Evolutionary conservation across 2,329 filamentous ascomycete genomes (phyloP).

Genomic region (Alternaria solani): DNA sequence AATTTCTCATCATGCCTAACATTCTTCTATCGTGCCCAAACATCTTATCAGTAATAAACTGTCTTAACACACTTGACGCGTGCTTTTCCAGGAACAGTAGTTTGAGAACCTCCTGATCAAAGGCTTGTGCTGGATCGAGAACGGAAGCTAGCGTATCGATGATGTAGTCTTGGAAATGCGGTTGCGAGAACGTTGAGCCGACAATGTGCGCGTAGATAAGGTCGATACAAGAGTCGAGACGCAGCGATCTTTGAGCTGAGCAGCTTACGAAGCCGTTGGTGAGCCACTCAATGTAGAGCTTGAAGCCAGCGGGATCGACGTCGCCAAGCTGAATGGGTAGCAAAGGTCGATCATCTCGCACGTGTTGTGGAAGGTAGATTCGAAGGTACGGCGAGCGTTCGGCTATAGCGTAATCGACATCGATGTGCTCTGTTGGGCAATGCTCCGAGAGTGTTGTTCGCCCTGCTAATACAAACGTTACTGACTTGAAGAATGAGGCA

Average conservation of each 20-base stretch:
- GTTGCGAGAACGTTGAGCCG: constrained; percentile 18
- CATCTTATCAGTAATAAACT: constrained; percentile 19
- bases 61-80: neutral
- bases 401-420: constrained; percentile 1
- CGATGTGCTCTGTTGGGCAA: constrained; percentile 11
- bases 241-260: neutral
- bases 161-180: constrained; percentile 23
- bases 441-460: constrained; percentile 17
- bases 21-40: constrained; percentile 19
- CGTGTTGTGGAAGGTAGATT: neutral
- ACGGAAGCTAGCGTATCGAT: constrained; percentile 12
- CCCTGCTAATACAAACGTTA: constrained; percentile 21
- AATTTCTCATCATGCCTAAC: constrained; percentile 17
- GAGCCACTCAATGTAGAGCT: constrained; percentile 24
- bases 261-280: neutral
- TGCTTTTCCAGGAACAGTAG: constrained; percentile 16
- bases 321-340: constrained; percentile 8
- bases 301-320: constrained; percentile 23
- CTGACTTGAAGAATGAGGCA: neutral
- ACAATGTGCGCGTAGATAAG: constrained; percentile 29
- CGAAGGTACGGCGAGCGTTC: constrained; percentile 20
- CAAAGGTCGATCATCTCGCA: neutral
- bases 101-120: constrained; percentile 15
- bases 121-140: constrained; percentile 11
- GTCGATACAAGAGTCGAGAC: constrained; percentile 18